Percentiles rank a stretch among this genome's conserved stretches.
Evolutionary conservation across 768 basidiomycete genomes (phyloP).

Genomic region (Auricularia cornea): DNA sequence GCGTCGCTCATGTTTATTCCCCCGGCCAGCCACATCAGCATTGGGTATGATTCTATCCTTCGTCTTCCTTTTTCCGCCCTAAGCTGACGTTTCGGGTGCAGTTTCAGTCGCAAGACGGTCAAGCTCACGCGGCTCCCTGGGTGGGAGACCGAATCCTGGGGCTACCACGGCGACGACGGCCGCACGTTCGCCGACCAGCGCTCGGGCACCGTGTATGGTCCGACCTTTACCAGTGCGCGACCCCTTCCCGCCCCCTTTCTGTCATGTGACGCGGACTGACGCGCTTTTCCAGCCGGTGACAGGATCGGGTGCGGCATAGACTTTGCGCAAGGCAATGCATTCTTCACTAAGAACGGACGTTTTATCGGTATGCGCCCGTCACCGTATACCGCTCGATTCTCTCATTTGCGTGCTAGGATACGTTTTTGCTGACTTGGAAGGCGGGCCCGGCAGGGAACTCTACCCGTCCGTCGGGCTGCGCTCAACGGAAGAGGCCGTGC

Average conservation of each 20-base stretch:
- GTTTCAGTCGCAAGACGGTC: conserved; percentile 44
- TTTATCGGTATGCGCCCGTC: conserved; percentile 43
- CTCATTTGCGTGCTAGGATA: conserved; percentile 33
- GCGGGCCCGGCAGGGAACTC: conserved; percentile 51
- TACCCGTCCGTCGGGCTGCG: conserved; percentile 88
- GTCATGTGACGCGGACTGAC: conserved; percentile 6
- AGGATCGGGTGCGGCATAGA: conserved; percentile 89
- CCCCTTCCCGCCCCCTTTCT: not conserved
- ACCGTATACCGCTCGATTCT: conserved; percentile 11
- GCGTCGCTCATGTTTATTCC: conserved; percentile 12
- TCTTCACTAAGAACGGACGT: conserved; percentile 85
- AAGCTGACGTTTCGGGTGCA: not conserved
- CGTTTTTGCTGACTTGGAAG: conserved; percentile 56
- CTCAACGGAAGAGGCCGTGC: conserved; percentile 66
- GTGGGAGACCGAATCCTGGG: conserved; percentile 82
- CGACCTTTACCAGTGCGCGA: conserved; percentile 68
- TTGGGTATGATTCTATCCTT: conserved; percentile 47
- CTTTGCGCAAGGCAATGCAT: conserved; percentile 68
- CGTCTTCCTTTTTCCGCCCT: not conserved
- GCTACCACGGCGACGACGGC: conserved; percentile 89
- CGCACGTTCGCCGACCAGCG: conserved; percentile 65
- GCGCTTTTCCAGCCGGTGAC: conserved; percentile 57
- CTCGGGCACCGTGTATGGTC: conserved; percentile 65
- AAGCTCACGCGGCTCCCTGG: conserved; percentile 73
- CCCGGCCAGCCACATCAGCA: conserved; percentile 57